Evolutionary conservation across 306 rosid species (phyloP), one percentile per base, ranked within the genome.

Genomic region (Fagus sylvatica): DNA sequence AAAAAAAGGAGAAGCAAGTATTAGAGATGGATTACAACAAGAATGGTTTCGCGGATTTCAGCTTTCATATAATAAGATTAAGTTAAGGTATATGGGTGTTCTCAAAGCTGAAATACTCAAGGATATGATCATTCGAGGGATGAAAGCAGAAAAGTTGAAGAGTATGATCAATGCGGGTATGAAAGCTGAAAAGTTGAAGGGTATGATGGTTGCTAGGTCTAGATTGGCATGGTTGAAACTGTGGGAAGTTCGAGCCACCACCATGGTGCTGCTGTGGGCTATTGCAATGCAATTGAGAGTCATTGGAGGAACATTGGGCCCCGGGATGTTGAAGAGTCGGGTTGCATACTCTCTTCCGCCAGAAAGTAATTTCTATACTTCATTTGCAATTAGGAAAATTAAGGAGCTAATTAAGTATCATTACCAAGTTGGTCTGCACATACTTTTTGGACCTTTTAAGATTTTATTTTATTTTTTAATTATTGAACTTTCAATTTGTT

Each of bases 261-360:
- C 86, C 53, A 0, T 87, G 40, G 28, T 85, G 36, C 65, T 87
- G 76, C 59, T 89, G n/a, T 89, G 89, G 89, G 82, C 88, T 79
- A 71, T 87, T 65, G 53, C 64, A 1, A 53, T 84, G 71, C 93
- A 91, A 49, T 53, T 85, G 53, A 82, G 69, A 60, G 82, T 86
- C 5, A 13, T 85, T 48, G 66, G 74, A 8, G 82, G 80, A 42
- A 57, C n/a, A 49, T 68, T 78, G 68, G 78, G 59, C 3, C 85
- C 87, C 1, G 10, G 72, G n/a, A 49, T 79, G 54, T 80, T 82
- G 55, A 74, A 65, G 30, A 71, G 82, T 73, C 79, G 39, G 73
- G 59, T 78, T 19, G 64, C 64, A 16, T 3, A 39, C 69, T 75
- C 76, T 75, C 53, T 80, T 46, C 81, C 88, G 37, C 76, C 79